Conservation (phyloP, 208 protist genomes). For the Leishmania braziliensis region DNA sequence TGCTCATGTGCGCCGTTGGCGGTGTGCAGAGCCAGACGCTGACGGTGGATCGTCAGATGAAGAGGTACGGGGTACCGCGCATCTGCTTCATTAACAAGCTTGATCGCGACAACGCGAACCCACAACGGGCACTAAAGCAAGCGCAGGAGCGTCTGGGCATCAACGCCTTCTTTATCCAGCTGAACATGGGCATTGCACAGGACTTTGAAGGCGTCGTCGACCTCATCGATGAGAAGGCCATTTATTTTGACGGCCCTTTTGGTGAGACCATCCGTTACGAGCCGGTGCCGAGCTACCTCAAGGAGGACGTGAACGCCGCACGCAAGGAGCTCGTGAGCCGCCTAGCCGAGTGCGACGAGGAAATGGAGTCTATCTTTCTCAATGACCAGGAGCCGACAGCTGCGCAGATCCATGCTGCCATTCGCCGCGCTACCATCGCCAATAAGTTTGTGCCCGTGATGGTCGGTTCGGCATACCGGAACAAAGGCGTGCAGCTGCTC, state of each 20-base stretch:
- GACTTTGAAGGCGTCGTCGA: slow-evolving; percentile 97
- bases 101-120: slow-evolving; percentile 95
- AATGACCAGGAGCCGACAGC: slow-evolving; percentile 90
- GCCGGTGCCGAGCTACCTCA: slow-evolving; percentile 81
- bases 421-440: slow-evolving; percentile 93
- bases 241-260: slow-evolving; percentile 94
- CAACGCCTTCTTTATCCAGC: slow-evolving; percentile 96
- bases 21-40: slow-evolving; percentile 98
- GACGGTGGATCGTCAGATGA: slow-evolving; percentile 99
- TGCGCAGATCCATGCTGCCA: slow-evolving; percentile 91
- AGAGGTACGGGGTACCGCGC: slow-evolving; percentile 97
- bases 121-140: slow-evolving; percentile 77
- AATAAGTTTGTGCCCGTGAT: slow-evolving; percentile 97
- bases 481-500: slow-evolving; percentile 98
- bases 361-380: slow-evolving; percentile 95
- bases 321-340: slow-evolving; percentile 92
- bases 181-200: slow-evolving; percentile 97
- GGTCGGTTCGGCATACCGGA: slow-evolving; percentile 98
- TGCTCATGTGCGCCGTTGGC: slow-evolving; percentile 96
- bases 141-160: slow-evolving; percentile 94
- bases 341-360: slow-evolving; percentile 96
- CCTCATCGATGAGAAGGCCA: slow-evolving; percentile 90
- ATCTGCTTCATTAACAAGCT: slow-evolving; percentile 99
- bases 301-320: slow-evolving; percentile 69
- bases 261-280: slow-evolving; percentile 90